Evolutionary conservation across 176 grass and related monocot genomes (phyloP).

Genomic region (Lolium perenne): DNA sequence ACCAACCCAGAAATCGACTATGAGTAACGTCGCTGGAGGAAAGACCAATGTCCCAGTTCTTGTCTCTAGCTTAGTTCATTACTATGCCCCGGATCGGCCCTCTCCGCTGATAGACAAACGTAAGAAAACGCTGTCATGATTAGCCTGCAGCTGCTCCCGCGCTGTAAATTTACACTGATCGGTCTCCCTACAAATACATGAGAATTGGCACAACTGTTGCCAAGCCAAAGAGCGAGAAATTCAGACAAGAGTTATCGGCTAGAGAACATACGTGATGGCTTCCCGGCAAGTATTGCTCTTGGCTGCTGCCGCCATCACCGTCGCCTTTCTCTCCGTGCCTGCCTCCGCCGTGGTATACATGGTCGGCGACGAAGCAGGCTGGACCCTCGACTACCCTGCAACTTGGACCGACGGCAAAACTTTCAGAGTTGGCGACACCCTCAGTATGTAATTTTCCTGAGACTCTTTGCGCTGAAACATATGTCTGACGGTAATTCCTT

Average conservation of each 20-base stretch:
- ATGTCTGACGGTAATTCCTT: too few species aligned
- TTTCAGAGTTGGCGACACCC: conserved; percentile 8
- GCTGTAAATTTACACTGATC: neutral
- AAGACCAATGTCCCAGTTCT: too few species aligned
- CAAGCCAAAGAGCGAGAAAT: too few species aligned
- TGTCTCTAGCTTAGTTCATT: neutral
- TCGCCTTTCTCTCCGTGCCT: neutral
- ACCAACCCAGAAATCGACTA: too few species aligned
- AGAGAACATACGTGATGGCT: neutral
- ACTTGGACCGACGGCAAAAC: neutral
- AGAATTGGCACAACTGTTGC: neutral
- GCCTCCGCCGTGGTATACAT: neutral
- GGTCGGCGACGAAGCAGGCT: neutral
- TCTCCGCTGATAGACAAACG: neutral
- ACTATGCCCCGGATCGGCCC: neutral
- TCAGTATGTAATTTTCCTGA: conserved; percentile 1
- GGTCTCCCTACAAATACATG: neutral
- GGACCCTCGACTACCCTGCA: conserved; percentile 22
- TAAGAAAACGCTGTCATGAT: neutral
- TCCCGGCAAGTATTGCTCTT: neutral
- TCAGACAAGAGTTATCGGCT: neutral
- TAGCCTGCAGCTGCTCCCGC: neutral
- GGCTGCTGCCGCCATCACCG: neutral
- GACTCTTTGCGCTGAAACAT: too few species aligned
- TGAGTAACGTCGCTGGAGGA: too few species aligned